phyloP scores from a whole-genome alignment of 1,139 yeast genomes.

The Suhomyces coccinellae region DNA sequence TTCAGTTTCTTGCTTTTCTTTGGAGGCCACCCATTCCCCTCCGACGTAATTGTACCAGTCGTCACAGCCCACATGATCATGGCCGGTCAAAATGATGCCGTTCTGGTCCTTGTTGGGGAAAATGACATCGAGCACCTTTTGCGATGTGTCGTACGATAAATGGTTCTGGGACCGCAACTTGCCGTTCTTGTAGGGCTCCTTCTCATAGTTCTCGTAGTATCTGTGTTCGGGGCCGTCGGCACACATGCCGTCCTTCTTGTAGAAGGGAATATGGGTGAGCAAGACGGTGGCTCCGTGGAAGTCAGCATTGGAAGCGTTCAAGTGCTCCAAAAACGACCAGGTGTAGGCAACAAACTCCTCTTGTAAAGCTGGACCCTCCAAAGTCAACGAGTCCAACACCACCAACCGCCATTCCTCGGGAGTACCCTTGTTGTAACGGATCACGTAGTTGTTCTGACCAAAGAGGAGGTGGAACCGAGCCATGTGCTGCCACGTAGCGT shows the following conservation, averaged over 20 bases:
- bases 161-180: conserved; percentile 86
- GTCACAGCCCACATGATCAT: conserved; percentile 95
- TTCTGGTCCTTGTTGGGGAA: conserved; percentile 62
- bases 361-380: conserved; percentile 91
- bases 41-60: conserved; percentile 53
- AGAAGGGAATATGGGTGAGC: conserved; percentile 87
- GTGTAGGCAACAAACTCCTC: conserved; percentile 66
- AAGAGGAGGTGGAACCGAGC: conserved; percentile 69
- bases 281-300: conserved; percentile 80
- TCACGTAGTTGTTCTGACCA: conserved; percentile 83
- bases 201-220: conserved; percentile 59
- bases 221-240: conserved; percentile 74
- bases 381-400: conserved; percentile 74
- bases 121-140: conserved; percentile 63
- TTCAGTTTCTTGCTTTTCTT: conserved; percentile 25
- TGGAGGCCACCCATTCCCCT: conserved; percentile 61
- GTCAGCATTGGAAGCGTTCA: conserved; percentile 45
- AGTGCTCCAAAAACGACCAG: conserved; percentile 66
- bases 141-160: conserved; percentile 63
- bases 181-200: conserved; percentile 69
- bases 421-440: conserved; percentile 62
- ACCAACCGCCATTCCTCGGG: conserved; percentile 80
- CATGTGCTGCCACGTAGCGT: conserved; percentile 89
- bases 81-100: conserved; percentile 89
- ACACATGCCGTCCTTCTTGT: conserved; percentile 78